These are phyloP conservation scores for Leccinum variicolor DNA, from an alignment of 768 basidiomycete genomes.

Conservation along the genomic window DNA sequence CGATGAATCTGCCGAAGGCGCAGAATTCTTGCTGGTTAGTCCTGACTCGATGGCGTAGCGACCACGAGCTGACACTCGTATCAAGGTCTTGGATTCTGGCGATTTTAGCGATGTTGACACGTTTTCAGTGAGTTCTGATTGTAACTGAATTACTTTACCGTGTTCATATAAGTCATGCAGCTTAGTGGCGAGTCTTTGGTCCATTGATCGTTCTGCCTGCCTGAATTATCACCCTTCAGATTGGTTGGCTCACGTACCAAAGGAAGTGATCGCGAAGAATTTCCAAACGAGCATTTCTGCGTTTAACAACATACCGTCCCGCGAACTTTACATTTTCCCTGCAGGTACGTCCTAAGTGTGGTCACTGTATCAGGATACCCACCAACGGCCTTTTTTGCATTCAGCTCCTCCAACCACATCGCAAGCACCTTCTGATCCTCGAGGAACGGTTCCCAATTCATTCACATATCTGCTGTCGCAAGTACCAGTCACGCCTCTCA, in stretches of 20 bases:
- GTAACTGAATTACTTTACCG: not conserved
- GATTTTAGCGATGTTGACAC: conserved; percentile 51
- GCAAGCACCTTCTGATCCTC: conserved; percentile 31
- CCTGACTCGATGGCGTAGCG: not conserved
- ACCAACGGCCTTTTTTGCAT: not conserved
- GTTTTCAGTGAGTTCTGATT: conserved; percentile 32
- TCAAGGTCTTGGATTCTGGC: conserved; percentile 32
- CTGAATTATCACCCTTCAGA: conserved; percentile 28
- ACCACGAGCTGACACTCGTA: not conserved
- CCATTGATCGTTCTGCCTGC: not conserved
- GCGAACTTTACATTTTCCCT: conserved; percentile 52
- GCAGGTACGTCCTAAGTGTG: conserved; percentile 23
- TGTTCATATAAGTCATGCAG: not conserved
- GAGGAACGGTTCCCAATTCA: conserved; percentile 42
- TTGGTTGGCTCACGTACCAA: conserved; percentile 59
- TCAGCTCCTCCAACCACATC: conserved; percentile 35
- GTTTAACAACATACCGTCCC: conserved; percentile 50
- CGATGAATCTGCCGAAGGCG: conserved; percentile 37
- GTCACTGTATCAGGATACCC: not conserved
- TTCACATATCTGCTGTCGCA: conserved; percentile 52
- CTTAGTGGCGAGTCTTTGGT: conserved; percentile 25
- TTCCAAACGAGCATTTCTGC: conserved; percentile 44
- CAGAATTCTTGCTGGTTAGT: conserved; percentile 46
- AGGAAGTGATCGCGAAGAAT: conserved; percentile 56
- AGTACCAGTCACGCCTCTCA: conserved; percentile 37